Percentiles rank a stretch among this genome's conserved stretches.
These are phyloP conservation scores for Sonneratia caseolaris DNA, from an alignment of 345 rosid genomes.

Conservation along the genomic window DNA sequence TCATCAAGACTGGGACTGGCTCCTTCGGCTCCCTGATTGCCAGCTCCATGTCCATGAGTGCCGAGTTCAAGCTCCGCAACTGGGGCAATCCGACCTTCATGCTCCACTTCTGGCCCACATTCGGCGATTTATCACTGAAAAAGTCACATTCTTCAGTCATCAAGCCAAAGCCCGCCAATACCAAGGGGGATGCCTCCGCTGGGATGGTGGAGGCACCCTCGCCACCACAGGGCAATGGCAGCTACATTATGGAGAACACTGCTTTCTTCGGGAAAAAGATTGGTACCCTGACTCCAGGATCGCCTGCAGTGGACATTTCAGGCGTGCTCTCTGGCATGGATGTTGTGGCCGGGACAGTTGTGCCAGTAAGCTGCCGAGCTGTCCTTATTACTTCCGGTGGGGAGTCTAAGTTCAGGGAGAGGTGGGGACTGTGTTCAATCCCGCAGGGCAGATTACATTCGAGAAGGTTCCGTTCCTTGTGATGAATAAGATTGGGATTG, in stretches of 20 bases:
- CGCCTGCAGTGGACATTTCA: conserved; percentile 29
- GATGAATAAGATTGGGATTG: conserved; percentile 86
- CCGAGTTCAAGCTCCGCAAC: conserved; percentile 65
- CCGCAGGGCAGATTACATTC: conserved; percentile 37
- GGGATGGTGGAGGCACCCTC: conserved; percentile 52
- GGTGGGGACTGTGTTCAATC: conserved; percentile 22
- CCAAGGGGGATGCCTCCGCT: conserved; percentile 42
- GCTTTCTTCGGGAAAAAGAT: conserved; percentile 26
- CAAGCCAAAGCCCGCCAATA: conserved; percentile 15
- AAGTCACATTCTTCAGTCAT: conserved; percentile 58
- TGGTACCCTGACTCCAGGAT: conserved; percentile 14
- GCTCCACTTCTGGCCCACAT: conserved; percentile 82
- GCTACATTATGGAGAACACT: conserved; percentile 17
- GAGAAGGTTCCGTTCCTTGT: conserved; percentile 66
- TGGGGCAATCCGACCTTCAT: conserved; percentile 69
- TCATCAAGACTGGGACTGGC: conserved; percentile 75
- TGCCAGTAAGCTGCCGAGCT: conserved; percentile 59
- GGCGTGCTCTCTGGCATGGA: conserved; percentile 51
- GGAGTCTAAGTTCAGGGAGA: conserved; percentile 80
- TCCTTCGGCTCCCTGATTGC: conserved; percentile 65
- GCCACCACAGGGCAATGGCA: conserved; percentile 12
- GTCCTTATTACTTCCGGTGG: conserved; percentile 68
- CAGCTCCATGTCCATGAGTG: conserved; percentile 78
- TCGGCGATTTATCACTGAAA: conserved; percentile 82
- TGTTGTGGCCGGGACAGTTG: conserved; percentile 56